Conservation (phyloP, 768 basidiomycete species). For the Tremella fuciformis region DNA sequence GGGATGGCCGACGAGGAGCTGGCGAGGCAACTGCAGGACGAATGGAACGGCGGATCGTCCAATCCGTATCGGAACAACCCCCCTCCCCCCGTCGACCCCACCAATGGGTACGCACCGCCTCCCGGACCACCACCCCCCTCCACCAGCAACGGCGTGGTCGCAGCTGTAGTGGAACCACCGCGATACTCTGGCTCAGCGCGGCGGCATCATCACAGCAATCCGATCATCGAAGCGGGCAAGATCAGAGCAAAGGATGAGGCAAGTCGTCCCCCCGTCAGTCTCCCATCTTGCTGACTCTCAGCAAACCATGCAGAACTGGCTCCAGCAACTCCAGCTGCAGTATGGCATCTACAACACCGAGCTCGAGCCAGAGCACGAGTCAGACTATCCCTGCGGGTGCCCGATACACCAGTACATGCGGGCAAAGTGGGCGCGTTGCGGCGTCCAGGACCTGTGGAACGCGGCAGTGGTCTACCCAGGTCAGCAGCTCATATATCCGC, state of each 20-base stretch:
- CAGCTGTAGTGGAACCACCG: no score
- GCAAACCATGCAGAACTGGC: constrained; percentile 20
- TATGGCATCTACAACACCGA: constrained; percentile 20
- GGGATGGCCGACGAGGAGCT: constrained; percentile 3
- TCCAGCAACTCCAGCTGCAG: constrained; percentile 13
- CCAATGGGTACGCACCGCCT: no score
- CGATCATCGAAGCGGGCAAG: constrained; percentile 12
- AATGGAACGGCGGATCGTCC: no score
- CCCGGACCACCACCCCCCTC: no score
- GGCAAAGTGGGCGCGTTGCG: constrained; percentile 13
- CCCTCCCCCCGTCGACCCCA: no score
- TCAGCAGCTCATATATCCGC: background rate
- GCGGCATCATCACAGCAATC: constrained; percentile 3
- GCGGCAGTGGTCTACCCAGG: constrained; percentile 20
- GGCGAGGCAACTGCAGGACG: background rate
- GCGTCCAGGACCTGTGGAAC: constrained; percentile 17
- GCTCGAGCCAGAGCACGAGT: constrained; percentile 29
- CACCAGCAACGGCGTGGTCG: no score
- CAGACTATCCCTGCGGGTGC: constrained; percentile 19
- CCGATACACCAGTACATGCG: constrained; percentile 12
- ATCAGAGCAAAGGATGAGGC: constrained; percentile 10
- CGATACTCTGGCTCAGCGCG: background rate
- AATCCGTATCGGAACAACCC: no score
- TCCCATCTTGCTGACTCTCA: constrained; percentile 1
- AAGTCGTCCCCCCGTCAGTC: background rate